Conservation (phyloP, 2,329 filamentous ascomycete genomes). For the Exophiala aquamarina region DNA sequence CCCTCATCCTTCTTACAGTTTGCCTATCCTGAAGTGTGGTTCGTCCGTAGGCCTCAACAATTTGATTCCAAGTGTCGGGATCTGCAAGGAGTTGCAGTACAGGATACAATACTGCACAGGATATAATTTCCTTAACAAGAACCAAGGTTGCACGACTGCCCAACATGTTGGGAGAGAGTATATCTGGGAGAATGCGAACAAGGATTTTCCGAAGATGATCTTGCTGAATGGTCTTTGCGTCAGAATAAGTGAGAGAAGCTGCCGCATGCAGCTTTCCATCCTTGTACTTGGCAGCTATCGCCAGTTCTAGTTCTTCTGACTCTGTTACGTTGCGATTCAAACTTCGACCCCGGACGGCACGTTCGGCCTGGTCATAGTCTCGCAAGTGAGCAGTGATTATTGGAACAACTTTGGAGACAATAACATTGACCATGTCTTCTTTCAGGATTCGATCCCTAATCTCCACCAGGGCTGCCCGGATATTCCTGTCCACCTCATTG, state of each 20-base stretch:
- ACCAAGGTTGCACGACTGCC: constrained; percentile 78
- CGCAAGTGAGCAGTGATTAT: constrained; percentile 84
- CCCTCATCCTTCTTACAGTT: constrained; percentile 86
- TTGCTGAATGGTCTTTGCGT: constrained; percentile 82
- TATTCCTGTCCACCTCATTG: constrained; percentile 79
- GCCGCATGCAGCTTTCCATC: constrained; percentile 87
- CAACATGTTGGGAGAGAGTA: constrained; percentile 72
- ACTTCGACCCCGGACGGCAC: constrained; percentile 80
- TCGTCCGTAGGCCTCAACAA: constrained; percentile 85
- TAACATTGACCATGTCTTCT: constrained; percentile 79
- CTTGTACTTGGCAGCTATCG: constrained; percentile 90
- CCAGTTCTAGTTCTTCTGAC: constrained; percentile 91
- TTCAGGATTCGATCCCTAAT: constrained; percentile 71
- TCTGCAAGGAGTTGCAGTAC: constrained; percentile 78
- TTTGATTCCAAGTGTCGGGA: constrained; percentile 95
- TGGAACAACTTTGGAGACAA: constrained; percentile 80
- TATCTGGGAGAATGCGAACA: constrained; percentile 67
- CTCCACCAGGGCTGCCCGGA: constrained; percentile 70
- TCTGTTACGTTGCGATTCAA: constrained; percentile 89
- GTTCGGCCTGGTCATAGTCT: constrained; percentile 89
- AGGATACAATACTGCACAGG: constrained; percentile 85
- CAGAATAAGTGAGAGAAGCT: constrained; percentile 76
- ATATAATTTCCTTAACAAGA: constrained; percentile 84
- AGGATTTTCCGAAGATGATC: constrained; percentile 80
- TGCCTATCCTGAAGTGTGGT: constrained; percentile 92